Conservation (phyloP, 2,329 filamentous ascomycete genomes). For the Leptographium radiaticola region DNA sequence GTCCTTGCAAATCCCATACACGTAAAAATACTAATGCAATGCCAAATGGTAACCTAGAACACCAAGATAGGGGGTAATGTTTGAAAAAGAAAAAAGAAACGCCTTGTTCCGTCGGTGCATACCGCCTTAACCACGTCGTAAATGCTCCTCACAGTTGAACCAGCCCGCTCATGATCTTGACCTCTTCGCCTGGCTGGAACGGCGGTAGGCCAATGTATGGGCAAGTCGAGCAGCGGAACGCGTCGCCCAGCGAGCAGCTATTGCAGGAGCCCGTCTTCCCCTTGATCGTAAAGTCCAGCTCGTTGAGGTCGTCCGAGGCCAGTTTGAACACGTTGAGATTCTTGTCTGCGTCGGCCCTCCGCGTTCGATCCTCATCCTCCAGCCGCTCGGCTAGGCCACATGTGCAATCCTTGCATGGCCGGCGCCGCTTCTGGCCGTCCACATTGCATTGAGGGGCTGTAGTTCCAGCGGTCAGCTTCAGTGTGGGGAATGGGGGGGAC, state of each 20-base stretch:
- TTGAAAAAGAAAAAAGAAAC: not conserved
- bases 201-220: conserved; percentile 87
- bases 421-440: conserved; percentile 72
- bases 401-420: conserved; percentile 95
- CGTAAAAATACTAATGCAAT: not conserved
- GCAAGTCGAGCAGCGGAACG: conserved; percentile 59
- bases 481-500: not conserved
- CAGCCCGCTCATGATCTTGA: conserved; percentile 73
- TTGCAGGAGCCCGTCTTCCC: conserved; percentile 85
- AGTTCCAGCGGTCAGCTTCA: conserved; percentile 13
- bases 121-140: not conserved
- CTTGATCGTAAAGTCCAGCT: conserved; percentile 94
- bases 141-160: conserved; percentile 51
- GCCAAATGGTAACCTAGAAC: not conserved
- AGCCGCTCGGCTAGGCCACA: conserved; percentile 81
- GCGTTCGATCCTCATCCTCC: conserved; percentile 61
- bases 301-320: conserved; percentile 63
- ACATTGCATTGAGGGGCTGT: conserved; percentile 74
- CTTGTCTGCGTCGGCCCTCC: conserved; percentile 19
- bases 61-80: not conserved
- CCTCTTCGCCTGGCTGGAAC: conserved; percentile 95
- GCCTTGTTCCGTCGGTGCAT: not conserved
- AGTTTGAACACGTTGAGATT: conserved; percentile 47
- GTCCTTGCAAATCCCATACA: not conserved
- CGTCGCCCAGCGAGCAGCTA: conserved; percentile 87